phyloP scores from a whole-genome alignment of 2,329 filamentous ascomycete species.

The Cryphonectria radicalis region DNA sequence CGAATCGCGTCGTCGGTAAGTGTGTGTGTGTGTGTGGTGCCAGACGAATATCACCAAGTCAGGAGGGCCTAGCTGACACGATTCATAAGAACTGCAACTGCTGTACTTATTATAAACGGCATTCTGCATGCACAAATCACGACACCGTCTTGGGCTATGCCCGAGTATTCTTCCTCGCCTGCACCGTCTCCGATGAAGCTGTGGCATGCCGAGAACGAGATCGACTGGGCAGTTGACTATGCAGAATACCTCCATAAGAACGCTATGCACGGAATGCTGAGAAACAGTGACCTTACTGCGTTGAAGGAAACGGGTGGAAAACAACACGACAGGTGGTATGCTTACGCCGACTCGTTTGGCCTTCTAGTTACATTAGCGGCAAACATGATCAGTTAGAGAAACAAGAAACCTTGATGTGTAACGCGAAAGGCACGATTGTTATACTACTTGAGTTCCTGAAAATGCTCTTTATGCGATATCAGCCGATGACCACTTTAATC shows the following conservation, averaged over 20 bases:
- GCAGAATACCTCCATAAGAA: conserved; percentile 20
- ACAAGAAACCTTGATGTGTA: neutral
- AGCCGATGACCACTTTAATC: neutral
- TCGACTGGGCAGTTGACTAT: conserved; percentile 20
- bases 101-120: conserved; percentile 18
- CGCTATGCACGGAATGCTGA: conserved; percentile 22
- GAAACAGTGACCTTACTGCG: conserved; percentile 21
- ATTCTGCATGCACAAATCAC: conserved; percentile 20
- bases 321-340: conserved; percentile 22
- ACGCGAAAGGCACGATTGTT: conserved; percentile 8
- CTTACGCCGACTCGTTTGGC: conserved; percentile 26
- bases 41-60: conserved; percentile 7
- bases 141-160: conserved; percentile 10
- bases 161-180: conserved; percentile 20
- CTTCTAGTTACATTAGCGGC: conserved; percentile 21
- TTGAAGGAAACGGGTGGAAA: conserved; percentile 20
- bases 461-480: conserved; percentile 7
- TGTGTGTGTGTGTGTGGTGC: conserved; percentile 5
- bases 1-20: conserved; percentile 24
- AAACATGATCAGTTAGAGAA: conserved; percentile 22
- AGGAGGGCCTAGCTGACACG: conserved; percentile 9
- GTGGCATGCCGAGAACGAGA: conserved; percentile 23
- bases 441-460: conserved; percentile 6
- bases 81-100: conserved; percentile 16
- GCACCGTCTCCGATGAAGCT: conserved; percentile 21